Evolutionary conservation across 2,329 filamentous ascomycete genomes (phyloP), one percentile per base, ranked within the genome.

Genomic region (Fusarium heterosporum): DNA sequence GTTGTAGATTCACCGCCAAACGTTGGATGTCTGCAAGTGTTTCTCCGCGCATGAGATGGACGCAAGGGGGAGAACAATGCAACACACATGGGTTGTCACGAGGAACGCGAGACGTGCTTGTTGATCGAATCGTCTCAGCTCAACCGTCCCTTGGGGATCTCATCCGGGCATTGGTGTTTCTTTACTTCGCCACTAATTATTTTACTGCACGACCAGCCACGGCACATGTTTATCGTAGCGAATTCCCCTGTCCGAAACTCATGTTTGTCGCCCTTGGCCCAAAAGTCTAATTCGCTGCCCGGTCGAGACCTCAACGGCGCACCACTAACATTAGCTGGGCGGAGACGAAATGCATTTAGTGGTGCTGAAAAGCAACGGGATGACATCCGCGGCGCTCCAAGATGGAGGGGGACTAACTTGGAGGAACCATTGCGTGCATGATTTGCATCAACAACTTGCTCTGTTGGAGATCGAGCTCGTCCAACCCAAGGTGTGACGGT

Each of bases 1-100:
- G 42, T 53, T 51, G 62, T 50, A 72, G 52, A 70, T 73, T 71
- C 71, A 73, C 71, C 71, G 71, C 69, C 68, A 69, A 52, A 61
- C 34, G 41, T 42, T 55, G 58, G 47, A 55, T 59, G 32, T 52
- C 51, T 46, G 54, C 47, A 60, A 62, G 60, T 43, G 55, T 55
- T 54, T 46, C 25, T 47, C 26, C 53, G 39, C 56, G 69, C 47
- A 67, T 65, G 54, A 59, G 47, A 55, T 60, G 60, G 42, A 71
- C 45, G 69, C 62, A 71, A 73, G 67, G 60, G 55, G 62, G 64
- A 71, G 49, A 59, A 46, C 32, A 59, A 54, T 68, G 64, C 48
- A 38, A 61, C 65, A 41, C 59, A 55, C 39, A 46, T 34, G 50
- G 36, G 25, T 47, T 38, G 54, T 68, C 65, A 69, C 61, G 26